A percentile compares a stretch with the other conserved stretches of the same genome.
phyloP scores from a whole-genome alignment of 257 asterid species.

The Echites panduratus region DNA sequence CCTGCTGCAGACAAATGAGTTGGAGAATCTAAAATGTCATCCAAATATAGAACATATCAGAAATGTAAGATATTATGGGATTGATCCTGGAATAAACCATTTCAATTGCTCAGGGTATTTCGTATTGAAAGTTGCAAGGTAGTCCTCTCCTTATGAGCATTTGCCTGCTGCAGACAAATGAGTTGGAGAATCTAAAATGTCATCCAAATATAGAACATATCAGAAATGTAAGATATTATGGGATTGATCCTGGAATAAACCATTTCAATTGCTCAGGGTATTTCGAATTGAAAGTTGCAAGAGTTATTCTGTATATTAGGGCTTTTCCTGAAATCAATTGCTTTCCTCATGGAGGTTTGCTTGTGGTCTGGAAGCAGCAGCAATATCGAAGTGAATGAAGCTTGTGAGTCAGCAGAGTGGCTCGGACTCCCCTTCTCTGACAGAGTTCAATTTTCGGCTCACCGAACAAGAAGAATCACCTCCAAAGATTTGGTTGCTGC shows the following conservation, averaged over 20 bases:
- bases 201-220: conserved; percentile 29
- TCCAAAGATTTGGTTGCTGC: conserved; percentile 7
- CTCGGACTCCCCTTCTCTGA: conserved; percentile 2
- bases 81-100: background rate
- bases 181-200: conserved; percentile 33
- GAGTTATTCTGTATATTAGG: rapidly evolving
- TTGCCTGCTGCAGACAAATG: conserved; percentile 15
- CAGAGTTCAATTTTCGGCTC: background rate
- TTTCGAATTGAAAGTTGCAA: too few relatives aligned
- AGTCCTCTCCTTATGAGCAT: background rate
- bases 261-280: conserved; percentile 12
- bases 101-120: conserved; percentile 15
- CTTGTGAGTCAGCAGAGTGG: background rate
- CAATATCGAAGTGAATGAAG: background rate
- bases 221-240: conserved; percentile 27
- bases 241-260: background rate
- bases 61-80: conserved; percentile 31
- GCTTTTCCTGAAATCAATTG: background rate
- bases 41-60: conserved; percentile 23
- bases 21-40: conserved; percentile 35
- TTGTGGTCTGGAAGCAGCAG: background rate
- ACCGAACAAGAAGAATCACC: conserved; percentile 5
- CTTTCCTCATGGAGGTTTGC: conserved; percentile 16
- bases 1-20: conserved; percentile 19
- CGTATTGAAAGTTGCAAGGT: too few relatives aligned